Evolutionary conservation across 768 basidiomycete genomes (phyloP), one percentile per base, ranked within the genome.

Genomic region (Pisolithus orientalis): DNA sequence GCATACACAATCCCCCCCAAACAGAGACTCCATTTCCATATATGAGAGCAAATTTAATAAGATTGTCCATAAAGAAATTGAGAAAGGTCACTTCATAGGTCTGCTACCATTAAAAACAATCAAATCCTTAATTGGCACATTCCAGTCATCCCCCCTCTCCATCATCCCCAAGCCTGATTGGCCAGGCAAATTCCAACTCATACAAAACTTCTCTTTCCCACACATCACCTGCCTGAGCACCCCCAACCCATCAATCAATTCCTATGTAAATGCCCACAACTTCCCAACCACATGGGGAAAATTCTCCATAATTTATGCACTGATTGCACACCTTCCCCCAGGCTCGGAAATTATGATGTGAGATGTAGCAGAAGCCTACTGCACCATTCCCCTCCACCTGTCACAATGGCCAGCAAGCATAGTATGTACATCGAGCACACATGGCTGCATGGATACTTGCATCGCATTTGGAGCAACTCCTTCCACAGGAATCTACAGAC

Each of bases 241-340:
- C 42, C 42, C 52, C 5, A 73, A 72, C 44, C 50, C 51, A 1
- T 31, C 51, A 28, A 73, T 55, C 25, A 55, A 55, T 47, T 47
- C 39, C 1, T 3, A 14, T 9, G 40, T 78, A 14, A 40, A 69
- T 42, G 57, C 72, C 0, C 47, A 61, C 16, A 10, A 55, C 5
- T 67, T 69, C 49, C 75, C 75, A 0, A 74, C 72, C 59, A 72
- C 70, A 0, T 77, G 74, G 75, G 47, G 51, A 7, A 52, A 56
- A 16, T 56, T 50, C 31, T 46, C 51, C 17, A 49, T 42, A 5
- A 9, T 50, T 4, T 54, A 44, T 47, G 31, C n/a, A 70, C 71
- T 1, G 72, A n/a, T 24, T 5, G n/a, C 40, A 2, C 14, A 21
- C 16, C 21, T 42, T 4, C 40, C 40, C 6, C 21, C 21, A 4